These are phyloP conservation scores for Talaromyces sp. DNA, from an alignment of 2,329 filamentous ascomycete genomes.

Conservation along the genomic window DNA sequence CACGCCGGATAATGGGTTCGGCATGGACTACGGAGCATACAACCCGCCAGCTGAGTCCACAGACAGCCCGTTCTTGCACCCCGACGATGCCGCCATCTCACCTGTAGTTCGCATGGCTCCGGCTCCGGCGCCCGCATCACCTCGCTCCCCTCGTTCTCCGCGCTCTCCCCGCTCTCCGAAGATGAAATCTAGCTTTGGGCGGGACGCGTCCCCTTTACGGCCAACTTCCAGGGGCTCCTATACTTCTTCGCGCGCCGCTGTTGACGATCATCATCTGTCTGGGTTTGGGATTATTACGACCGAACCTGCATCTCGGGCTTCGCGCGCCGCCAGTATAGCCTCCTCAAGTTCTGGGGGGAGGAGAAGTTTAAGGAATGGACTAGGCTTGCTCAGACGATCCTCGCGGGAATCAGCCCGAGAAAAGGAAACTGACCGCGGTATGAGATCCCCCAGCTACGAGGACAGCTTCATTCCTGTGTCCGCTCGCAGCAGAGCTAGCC, in stretches of 20 bases:
- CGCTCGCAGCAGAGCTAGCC: constrained; percentile 31
- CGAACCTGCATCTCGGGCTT: constrained; percentile 34
- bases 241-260: constrained; percentile 25
- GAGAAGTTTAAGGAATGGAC: constrained; percentile 31
- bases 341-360: constrained; percentile 34
- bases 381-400: constrained; percentile 28
- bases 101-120: constrained; percentile 79
- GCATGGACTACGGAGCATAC: constrained; percentile 68
- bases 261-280: constrained; percentile 23
- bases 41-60: constrained; percentile 48
- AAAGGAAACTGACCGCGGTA: constrained; percentile 31
- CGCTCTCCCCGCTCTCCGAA: constrained; percentile 61
- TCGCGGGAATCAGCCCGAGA: constrained; percentile 33
- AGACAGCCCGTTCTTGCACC: constrained; percentile 45
- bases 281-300: constrained; percentile 36
- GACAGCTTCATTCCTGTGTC: constrained; percentile 28
- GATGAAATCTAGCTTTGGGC: constrained; percentile 50
- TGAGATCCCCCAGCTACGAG: constrained; percentile 28
- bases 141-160: constrained; percentile 44
- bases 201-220: constrained; percentile 31
- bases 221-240: constrained; percentile 34
- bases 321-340: constrained; percentile 33
- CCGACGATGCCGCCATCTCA: constrained; percentile 55
- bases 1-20: constrained; percentile 46
- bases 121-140: constrained; percentile 54